Percentiles rank a stretch among this genome's conserved stretches.
These are phyloP conservation scores for Medicago arabica DNA, from an alignment of 306 rosid genomes.

Conservation along the genomic window DNA sequence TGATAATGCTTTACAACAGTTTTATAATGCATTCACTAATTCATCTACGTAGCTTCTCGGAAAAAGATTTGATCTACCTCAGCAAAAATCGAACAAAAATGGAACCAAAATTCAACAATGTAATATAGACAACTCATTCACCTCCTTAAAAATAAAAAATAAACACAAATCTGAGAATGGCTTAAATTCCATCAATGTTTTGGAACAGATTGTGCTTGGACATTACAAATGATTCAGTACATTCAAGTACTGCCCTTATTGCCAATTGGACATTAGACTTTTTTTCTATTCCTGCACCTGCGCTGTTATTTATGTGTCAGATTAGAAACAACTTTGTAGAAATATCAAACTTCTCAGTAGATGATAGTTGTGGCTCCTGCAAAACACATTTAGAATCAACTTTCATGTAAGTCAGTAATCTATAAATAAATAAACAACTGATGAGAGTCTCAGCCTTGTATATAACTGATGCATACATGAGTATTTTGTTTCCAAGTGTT, in stretches of 20 bases:
- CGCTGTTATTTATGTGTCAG: conserved; percentile 6
- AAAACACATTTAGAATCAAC: conserved; percentile 22
- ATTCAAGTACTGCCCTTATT: neutral
- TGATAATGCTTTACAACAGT: neutral
- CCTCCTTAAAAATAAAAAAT: neutral
- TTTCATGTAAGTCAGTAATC: conserved; percentile 1
- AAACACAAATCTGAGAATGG: neutral
- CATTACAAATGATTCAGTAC: neutral
- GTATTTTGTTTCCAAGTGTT: conserved; percentile 35
- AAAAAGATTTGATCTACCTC: neutral
- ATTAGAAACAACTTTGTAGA: conserved; percentile 42
- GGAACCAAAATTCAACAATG: neutral
- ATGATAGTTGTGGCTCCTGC: conserved; percentile 68
- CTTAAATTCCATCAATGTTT: neutral
- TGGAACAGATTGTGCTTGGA: neutral
- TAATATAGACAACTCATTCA: neutral
- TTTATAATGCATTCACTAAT: neutral
- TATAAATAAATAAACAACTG: neutral
- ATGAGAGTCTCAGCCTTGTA: neutral
- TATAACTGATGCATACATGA: conserved; percentile 39
- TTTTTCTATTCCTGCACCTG: neutral
- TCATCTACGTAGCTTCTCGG: neutral
- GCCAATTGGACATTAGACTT: neutral
- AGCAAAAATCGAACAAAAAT: neutral
- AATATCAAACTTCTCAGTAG: conserved; percentile 56